A percentile compares a stretch with the other conserved stretches of the same genome.
These are phyloP conservation scores for Rubia balearica DNA, from an alignment of 305 asterid genomes.

Conservation along the genomic window DNA sequence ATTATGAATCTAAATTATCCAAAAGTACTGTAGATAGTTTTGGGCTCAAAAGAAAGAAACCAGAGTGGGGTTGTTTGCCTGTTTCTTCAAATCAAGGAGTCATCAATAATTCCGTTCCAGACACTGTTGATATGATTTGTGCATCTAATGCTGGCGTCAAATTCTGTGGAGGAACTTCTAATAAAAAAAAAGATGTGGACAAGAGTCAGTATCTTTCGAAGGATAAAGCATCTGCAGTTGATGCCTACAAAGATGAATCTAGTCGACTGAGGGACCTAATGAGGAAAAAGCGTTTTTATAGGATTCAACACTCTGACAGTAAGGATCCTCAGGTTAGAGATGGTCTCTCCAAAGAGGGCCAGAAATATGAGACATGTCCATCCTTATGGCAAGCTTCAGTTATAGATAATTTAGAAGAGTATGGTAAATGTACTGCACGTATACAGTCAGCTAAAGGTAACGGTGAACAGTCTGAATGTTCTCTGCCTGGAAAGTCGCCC, in stretches of 20 bases:
- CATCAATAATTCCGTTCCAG: slow-evolving; percentile 31
- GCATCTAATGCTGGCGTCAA: slow-evolving; percentile 26
- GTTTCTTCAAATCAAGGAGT: slow-evolving; percentile 36
- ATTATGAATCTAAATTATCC: slow-evolving; percentile 28
- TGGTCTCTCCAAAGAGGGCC: slow-evolving; percentile 16
- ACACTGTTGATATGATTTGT: slow-evolving; percentile 19
- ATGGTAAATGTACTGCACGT: slow-evolving; percentile 24
- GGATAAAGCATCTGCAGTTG: slow-evolving; percentile 27
- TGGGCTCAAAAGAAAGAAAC: slow-evolving; percentile 45
- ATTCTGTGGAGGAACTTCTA: slow-evolving; percentile 26
- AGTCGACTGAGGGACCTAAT: slow-evolving; percentile 63
- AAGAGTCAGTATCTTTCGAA: slow-evolving; percentile 24
- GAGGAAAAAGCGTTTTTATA: slow-evolving; percentile 75
- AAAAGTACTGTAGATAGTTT: slow-evolving; percentile 31
- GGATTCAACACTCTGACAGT: slow-evolving; percentile 36
- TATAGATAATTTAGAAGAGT: slow-evolving; percentile 30
- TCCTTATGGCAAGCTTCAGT: slow-evolving; percentile 21
- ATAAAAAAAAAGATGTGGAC: slow-evolving; percentile 34
- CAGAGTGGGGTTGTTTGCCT: slow-evolving; percentile 74
- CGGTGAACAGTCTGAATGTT: slow-evolving; percentile 24
- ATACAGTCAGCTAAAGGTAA: slow-evolving; percentile 27
- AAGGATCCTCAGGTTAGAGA: slow-evolving; percentile 25
- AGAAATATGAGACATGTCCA: slow-evolving; percentile 26
- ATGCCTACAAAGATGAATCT: slow-evolving; percentile 29
- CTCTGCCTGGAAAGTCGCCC: slow-evolving; percentile 25